phyloP scores from a whole-genome alignment of 805 yeast species.

The Ogataea salicorniae region DNA sequence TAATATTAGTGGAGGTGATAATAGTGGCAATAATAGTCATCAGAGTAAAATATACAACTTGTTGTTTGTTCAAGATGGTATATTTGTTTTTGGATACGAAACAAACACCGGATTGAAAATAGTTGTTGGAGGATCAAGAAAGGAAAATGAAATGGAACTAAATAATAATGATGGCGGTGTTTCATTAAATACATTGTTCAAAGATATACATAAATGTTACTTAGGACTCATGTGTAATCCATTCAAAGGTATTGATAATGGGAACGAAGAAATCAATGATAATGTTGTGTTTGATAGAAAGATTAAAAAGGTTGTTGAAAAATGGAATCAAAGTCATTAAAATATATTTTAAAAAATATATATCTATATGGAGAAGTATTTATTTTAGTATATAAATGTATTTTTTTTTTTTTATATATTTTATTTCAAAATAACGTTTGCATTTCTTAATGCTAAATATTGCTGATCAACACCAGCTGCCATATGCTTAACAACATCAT shows the following conservation, averaged over 20 bases:
- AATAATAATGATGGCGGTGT: constrained; percentile 11
- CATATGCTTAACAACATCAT: constrained; percentile 68
- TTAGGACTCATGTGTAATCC: constrained; percentile 58
- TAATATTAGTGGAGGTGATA: neutral
- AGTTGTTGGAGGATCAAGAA: constrained; percentile 47
- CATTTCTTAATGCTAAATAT: constrained; percentile 80
- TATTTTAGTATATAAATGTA: neutral
- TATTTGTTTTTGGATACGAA: constrained; percentile 63
- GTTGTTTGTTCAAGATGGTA: constrained; percentile 61
- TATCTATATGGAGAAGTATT: neutral
- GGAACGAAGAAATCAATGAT: constrained; percentile 25
- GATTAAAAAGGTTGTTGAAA: constrained; percentile 22
- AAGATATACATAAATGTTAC: constrained; percentile 49
- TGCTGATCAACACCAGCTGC: constrained; percentile 93
- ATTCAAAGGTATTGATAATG: constrained; percentile 37
- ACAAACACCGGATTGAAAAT: constrained; percentile 65
- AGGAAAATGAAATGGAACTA: constrained; percentile 24
- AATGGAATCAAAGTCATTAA: constrained; percentile 18
- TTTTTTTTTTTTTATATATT: constrained; percentile 22
- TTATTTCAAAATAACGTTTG: constrained; percentile 70
- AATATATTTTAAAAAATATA: neutral
- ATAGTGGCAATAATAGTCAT: constrained; percentile 7
- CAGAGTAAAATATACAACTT: constrained; percentile 37
- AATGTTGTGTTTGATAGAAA: constrained; percentile 26
- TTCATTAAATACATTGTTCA: constrained; percentile 28